A percentile compares a stretch with the other conserved stretches of the same genome.
Evolutionary conservation across 2,329 filamentous ascomycete species (phyloP).

Genomic region (Talaromyces piceae): DNA sequence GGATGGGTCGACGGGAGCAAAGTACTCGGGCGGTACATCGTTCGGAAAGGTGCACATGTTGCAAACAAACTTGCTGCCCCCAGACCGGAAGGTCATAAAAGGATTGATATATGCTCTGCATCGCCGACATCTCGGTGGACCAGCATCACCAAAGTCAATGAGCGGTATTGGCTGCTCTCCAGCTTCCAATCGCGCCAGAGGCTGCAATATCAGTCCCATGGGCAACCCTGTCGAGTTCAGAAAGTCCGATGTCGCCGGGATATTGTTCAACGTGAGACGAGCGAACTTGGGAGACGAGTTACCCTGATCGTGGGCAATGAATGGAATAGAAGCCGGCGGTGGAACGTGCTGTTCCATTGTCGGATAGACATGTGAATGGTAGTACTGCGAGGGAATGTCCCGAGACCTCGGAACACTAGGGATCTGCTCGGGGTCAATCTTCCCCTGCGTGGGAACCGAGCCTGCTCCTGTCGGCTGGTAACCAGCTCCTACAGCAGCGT

Average conservation of each 20-base stretch:
- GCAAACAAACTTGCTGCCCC: conserved; percentile 94
- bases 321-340: conserved; percentile 79
- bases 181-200: conserved; percentile 70
- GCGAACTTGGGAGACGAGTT: conserved; percentile 94
- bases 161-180: conserved; percentile 86
- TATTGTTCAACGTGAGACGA: conserved; percentile 85
- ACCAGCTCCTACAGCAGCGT: conserved; percentile 18
- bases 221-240: conserved; percentile 74
- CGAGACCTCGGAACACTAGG: conserved; percentile 82
- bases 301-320: conserved; percentile 90
- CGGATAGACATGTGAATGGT: conserved; percentile 79
- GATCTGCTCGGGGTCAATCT: conserved; percentile 84
- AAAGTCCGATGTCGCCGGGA: conserved; percentile 74
- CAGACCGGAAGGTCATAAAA: conserved; percentile 94
- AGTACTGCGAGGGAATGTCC: conserved; percentile 75
- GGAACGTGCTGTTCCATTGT: conserved; percentile 93
- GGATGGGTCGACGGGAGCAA: conserved; percentile 78
- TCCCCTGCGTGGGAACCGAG: conserved; percentile 59
- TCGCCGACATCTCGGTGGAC: conserved; percentile 83
- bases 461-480: conserved; percentile 41
- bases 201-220: conserved; percentile 80
- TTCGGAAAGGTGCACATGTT: conserved; percentile 98
- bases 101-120: conserved; percentile 97
- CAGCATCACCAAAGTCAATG: conserved; percentile 85
- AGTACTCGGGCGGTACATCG: conserved; percentile 87